These are phyloP conservation scores for Podaxis mareebaensis DNA, from an alignment of 768 basidiomycete genomes.

Conservation along the genomic window DNA sequence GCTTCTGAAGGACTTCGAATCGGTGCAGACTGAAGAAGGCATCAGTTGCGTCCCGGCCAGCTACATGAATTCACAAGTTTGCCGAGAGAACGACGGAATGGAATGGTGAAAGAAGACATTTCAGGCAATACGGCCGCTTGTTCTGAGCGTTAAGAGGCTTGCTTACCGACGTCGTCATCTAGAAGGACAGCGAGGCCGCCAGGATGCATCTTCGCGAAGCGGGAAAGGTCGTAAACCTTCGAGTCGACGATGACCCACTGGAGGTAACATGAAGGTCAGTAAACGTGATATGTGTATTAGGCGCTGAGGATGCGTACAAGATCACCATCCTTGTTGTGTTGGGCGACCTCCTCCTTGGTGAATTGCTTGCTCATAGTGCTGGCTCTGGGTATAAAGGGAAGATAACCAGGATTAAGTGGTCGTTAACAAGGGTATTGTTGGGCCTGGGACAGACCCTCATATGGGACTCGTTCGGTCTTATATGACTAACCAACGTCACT, in stretches of 20 bases:
- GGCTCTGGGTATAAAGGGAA: background rate
- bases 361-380: conserved; percentile 31
- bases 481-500: no score
- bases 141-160: background rate
- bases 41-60: conserved; percentile 85
- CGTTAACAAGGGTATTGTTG: background rate
- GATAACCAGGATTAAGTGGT: background rate
- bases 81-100: background rate
- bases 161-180: conserved; percentile 73
- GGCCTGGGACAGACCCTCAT: background rate
- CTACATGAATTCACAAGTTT: conserved; percentile 36
- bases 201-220: conserved; percentile 81
- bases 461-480: background rate
- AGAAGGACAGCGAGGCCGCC: conserved; percentile 79
- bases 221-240: conserved; percentile 79
- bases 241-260: conserved; percentile 76
- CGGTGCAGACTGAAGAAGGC: conserved; percentile 89
- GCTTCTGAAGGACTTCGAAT: conserved; percentile 74
- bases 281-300: background rate
- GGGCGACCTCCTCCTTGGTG: conserved; percentile 36
- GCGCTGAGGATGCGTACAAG: conserved; percentile 45
- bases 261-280: background rate
- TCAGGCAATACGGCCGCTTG: background rate
- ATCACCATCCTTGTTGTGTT: conserved; percentile 81
- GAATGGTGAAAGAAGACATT: background rate